These are phyloP conservation scores for Geotrichum reessii DNA, from an alignment of 1,139 yeast genomes.

Conservation along the genomic window DNA sequence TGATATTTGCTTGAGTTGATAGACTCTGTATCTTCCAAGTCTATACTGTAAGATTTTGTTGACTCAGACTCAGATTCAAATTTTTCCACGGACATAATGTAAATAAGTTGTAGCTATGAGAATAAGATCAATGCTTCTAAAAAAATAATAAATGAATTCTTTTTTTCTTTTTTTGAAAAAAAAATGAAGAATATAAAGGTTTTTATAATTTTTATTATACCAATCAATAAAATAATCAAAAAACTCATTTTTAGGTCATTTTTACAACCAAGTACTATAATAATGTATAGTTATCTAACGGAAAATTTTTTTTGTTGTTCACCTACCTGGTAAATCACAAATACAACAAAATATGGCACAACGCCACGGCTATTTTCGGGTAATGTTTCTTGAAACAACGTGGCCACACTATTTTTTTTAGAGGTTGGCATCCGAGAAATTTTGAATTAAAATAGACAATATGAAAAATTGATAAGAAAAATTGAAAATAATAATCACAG, in stretches of 20 bases:
- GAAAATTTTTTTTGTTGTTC: neutral
- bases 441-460: neutral
- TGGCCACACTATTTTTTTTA: neutral
- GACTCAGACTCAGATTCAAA: neutral
- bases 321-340: neutral
- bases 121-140: neutral
- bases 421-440: neutral
- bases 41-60: neutral
- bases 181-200: neutral
- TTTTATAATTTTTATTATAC: neutral
- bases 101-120: neutral
- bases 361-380: neutral
- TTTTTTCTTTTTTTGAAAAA: neutral
- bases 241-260: neutral
- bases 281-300: neutral
- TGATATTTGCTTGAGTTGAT: conserved; percentile 5
- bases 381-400: neutral
- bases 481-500: neutral
- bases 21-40: neutral
- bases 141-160: neutral
- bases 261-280: neutral
- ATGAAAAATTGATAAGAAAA: neutral
- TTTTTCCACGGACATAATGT: neutral
- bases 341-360: neutral
- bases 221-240: neutral